Evolutionary conservation across 345 rosid species (phyloP).

Genomic region (Gossypium longicalyx): DNA sequence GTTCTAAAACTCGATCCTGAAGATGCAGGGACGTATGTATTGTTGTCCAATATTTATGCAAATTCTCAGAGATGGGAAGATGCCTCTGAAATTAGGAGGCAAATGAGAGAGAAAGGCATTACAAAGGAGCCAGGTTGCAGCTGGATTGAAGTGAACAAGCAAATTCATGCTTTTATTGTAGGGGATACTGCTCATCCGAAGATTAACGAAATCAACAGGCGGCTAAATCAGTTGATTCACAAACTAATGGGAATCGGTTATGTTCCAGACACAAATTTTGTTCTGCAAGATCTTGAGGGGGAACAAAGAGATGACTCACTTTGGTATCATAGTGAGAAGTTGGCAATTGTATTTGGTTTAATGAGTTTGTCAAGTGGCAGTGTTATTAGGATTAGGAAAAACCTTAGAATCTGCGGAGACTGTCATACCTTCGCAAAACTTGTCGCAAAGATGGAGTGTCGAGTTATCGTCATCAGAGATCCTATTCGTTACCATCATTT

Average conservation of each 20-base stretch:
- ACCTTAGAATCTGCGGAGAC: conserved; percentile 54
- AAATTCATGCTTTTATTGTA: conserved; percentile 52
- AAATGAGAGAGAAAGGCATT: conserved; percentile 38
- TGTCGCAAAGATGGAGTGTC: conserved; percentile 33
- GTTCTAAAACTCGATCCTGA: conserved; percentile 43
- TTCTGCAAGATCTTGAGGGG: conserved; percentile 5
- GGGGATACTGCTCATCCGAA: conserved; percentile 54
- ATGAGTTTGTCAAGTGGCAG: conserved; percentile 30
- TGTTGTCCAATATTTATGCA: conserved; percentile 57
- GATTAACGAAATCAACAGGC: conserved; percentile 30
- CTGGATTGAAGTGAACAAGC: conserved; percentile 58
- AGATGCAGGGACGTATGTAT: conserved; percentile 53
- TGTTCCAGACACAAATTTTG: conserved; percentile 45
- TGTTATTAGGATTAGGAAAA: conserved; percentile 53
- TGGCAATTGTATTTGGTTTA: conserved; percentile 50
- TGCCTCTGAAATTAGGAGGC: conserved; percentile 38
- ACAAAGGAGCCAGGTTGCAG: conserved; percentile 59
- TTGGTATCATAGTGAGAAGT: conserved; percentile 51
- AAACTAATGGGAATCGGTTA: conserved; percentile 42
- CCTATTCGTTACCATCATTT: conserved; percentile 59
- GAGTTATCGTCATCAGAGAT: conserved; percentile 45
- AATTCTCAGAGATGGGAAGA: conserved; percentile 52
- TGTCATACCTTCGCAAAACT: conserved; percentile 54
- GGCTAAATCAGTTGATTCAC: conserved; percentile 30
- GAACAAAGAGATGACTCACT: conserved; percentile 54